Evolutionary conservation across 441 rosid species (phyloP).

Genomic region (Gossypium laxum): DNA sequence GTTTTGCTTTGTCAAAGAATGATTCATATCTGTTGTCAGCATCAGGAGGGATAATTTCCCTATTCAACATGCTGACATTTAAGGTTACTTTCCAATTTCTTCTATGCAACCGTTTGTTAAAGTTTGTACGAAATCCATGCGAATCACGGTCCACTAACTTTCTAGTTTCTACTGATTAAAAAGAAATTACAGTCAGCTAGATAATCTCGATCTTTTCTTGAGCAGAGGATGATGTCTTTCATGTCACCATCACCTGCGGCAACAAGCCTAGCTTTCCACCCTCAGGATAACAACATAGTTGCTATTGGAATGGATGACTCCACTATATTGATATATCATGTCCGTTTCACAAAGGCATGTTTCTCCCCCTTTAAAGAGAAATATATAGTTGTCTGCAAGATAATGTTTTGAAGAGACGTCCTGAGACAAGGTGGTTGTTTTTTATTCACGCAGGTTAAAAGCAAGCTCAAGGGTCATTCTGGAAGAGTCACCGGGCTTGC

Average conservation of each 20-base stretch:
- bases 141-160: neutral
- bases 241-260: slow-evolving; percentile 55
- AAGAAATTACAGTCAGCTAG: neutral
- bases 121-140: neutral
- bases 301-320: slow-evolving; percentile 57
- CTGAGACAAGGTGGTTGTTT: neutral
- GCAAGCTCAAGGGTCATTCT: slow-evolving; percentile 46
- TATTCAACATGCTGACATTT: slow-evolving; percentile 50
- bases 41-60: slow-evolving; percentile 50
- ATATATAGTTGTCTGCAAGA: neutral
- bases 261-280: slow-evolving; percentile 48
- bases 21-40: slow-evolving; percentile 53
- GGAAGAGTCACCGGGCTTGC: slow-evolving; percentile 41
- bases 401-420: neutral
- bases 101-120: neutral
- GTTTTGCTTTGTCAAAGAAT: slow-evolving; percentile 52
- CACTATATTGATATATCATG: slow-evolving; percentile 36
- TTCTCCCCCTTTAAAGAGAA: neutral
- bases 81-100: slow-evolving; percentile 28
- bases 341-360: slow-evolving; percentile 39
- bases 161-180: neutral
- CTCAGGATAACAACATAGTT: slow-evolving; percentile 53
- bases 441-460: slow-evolving; percentile 26
- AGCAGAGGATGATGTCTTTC: slow-evolving; percentile 42
- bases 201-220: slow-evolving; percentile 12